Conservation (phyloP, 108 stramenopile genomes). For the Cyclotella atomus region DNA sequence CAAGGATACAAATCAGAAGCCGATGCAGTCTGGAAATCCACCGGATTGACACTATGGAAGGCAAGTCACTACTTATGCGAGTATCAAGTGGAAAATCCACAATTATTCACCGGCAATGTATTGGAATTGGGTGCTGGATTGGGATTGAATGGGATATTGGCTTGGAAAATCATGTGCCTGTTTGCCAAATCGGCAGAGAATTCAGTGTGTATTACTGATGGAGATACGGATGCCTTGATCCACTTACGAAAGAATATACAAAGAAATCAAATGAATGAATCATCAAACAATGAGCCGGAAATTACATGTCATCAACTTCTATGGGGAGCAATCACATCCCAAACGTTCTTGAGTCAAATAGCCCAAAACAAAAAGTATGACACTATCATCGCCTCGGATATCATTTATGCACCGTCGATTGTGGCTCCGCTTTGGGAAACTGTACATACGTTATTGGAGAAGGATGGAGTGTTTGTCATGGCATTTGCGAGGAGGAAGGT, state of each 20-base stretch:
- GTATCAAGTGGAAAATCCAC: conserved; percentile 55
- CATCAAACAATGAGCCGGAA: neutral
- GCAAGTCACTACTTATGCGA: conserved; percentile 69
- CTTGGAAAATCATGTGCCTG: conserved; percentile 31
- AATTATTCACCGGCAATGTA: conserved; percentile 26
- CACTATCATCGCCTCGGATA: conserved; percentile 65
- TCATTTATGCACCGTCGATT: conserved; percentile 62
- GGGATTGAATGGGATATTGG: conserved; percentile 69
- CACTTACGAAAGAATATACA: conserved; percentile 57
- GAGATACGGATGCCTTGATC: conserved; percentile 61
- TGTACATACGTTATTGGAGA: conserved; percentile 43
- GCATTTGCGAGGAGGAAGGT: conserved; percentile 68
- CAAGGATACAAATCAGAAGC: conserved; percentile 57
- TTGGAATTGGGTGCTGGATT: conserved; percentile 76
- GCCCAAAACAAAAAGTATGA: conserved; percentile 43
- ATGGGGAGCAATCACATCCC: conserved; percentile 50
- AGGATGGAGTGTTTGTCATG: conserved; percentile 60
- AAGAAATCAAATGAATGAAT: conserved; percentile 26
- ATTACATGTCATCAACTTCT: conserved; percentile 50
- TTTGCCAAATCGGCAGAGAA: neutral
- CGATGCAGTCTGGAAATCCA: conserved; percentile 74
- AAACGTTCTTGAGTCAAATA: conserved; percentile 20
- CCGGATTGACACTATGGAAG: conserved; percentile 81
- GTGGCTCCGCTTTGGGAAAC: conserved; percentile 69
- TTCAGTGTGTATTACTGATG: conserved; percentile 61